phyloP scores from a whole-genome alignment of 1,284 basidiomycete species.

The Moesziomyces parantarcticus region DNA sequence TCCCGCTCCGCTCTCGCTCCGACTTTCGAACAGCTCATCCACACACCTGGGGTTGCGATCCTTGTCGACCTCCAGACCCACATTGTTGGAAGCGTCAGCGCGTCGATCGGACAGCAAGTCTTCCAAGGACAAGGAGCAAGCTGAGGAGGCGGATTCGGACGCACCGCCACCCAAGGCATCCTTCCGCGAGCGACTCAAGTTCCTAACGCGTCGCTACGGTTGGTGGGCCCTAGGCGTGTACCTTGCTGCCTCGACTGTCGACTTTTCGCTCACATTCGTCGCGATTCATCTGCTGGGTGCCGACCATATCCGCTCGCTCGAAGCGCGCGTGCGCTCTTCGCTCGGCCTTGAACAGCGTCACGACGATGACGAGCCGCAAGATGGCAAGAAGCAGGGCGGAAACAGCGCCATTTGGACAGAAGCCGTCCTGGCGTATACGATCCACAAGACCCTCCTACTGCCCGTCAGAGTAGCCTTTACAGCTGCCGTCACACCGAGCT shows the following conservation, averaged over 20 bases:
- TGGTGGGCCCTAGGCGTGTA: conserved; percentile 67
- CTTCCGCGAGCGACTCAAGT: conserved; percentile 52
- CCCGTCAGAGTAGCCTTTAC: conserved; percentile 90
- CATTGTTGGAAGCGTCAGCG: no score
- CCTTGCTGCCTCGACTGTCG: conserved; percentile 49
- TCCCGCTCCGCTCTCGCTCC: no score
- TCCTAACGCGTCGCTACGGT: conserved; percentile 61
- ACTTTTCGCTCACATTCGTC: conserved; percentile 76
- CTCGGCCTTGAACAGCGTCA: conserved; percentile 59
- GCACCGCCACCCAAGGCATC: conserved; percentile 38
- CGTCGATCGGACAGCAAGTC: neutral
- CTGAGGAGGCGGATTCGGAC: conserved; percentile 10
- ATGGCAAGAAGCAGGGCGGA: neutral
- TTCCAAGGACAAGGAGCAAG: neutral
- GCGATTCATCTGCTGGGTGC: conserved; percentile 88
- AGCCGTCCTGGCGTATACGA: conserved; percentile 88
- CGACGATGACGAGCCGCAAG: conserved; percentile 21
- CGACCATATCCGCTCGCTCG: conserved; percentile 81
- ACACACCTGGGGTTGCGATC: no score
- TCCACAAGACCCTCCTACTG: conserved; percentile 95
- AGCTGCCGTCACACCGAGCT: conserved; percentile 83
- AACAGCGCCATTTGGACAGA: conserved; percentile 79
- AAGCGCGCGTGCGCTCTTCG: conserved; percentile 71
- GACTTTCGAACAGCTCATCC: no score
- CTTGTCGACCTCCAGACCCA: no score